These are phyloP conservation scores for Iberis pinnata DNA, from an alignment of 345 rosid species.

Conservation along the genomic window DNA sequence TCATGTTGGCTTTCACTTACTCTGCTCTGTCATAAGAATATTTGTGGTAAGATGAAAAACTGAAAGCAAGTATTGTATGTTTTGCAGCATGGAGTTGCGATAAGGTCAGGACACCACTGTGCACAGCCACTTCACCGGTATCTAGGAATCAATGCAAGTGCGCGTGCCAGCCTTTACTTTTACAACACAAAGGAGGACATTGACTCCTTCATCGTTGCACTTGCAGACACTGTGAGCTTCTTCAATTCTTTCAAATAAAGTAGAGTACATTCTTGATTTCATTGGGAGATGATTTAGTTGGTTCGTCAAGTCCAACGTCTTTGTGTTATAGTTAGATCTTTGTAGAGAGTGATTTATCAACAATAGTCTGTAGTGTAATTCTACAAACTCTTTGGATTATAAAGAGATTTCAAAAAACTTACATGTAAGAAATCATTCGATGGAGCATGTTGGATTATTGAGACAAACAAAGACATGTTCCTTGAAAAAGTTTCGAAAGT, in stretches of 20 bases:
- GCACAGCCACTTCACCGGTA: constrained; percentile 88
- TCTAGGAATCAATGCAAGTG: constrained; percentile 76
- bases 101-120: constrained; percentile 96
- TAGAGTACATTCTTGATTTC: constrained; percentile 3
- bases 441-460: constrained; percentile 19
- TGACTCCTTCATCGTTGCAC: constrained; percentile 58
- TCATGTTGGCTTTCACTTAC: background rate
- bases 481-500: constrained; percentile 1
- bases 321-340: too few relatives aligned
- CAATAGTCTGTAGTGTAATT: too few relatives aligned
- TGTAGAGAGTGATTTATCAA: too few relatives aligned
- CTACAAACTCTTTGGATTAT: too few relatives aligned
- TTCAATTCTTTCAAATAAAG: constrained; percentile 62
- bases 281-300: too few relatives aligned
- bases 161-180: constrained; percentile 90
- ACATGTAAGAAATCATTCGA: constrained; percentile 12
- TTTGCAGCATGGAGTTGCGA: constrained; percentile 96
- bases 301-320: too few relatives aligned
- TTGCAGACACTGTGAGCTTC: constrained; percentile 69
- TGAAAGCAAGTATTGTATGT: constrained; percentile 14
- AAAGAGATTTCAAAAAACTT: too few relatives aligned
- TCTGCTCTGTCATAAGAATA: too few relatives aligned
- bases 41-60: constrained; percentile 1
- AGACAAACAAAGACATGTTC: constrained; percentile 15
- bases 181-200: constrained; percentile 89